These are phyloP conservation scores for Chloris gayana DNA, from an alignment of 176 grass and related monocot species.

Conservation along the genomic window DNA sequence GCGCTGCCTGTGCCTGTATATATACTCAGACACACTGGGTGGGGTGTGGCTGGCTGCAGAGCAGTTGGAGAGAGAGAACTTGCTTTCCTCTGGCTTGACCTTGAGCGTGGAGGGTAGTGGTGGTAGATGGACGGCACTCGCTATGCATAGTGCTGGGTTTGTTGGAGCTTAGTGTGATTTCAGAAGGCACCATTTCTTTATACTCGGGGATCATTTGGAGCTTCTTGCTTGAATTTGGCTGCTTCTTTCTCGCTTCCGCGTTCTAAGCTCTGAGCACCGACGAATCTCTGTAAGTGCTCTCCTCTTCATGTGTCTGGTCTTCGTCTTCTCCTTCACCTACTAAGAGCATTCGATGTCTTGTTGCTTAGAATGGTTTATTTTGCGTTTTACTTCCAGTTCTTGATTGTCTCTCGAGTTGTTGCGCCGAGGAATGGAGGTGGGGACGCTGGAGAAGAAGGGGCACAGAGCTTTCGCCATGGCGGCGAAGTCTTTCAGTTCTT, in stretches of 20 bases:
- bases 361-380: constrained; percentile 28
- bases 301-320: constrained; percentile 1
- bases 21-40: constrained; percentile 17
- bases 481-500: constrained; percentile 45
- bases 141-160: constrained; percentile 21
- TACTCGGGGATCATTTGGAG: constrained; percentile 52
- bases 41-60: constrained; percentile 45
- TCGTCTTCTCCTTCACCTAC: constrained; percentile 24
- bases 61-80: constrained; percentile 21
- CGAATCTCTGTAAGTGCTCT: constrained; percentile 46
- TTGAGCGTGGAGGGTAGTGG: constrained; percentile 16
- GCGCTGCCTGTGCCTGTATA: constrained; percentile 47
- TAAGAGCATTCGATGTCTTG: not conserved
- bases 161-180: constrained; percentile 49
- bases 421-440: constrained; percentile 51
- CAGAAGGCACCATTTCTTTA: constrained; percentile 47
- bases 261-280: constrained; percentile 35
- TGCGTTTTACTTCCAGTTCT: constrained; percentile 38
- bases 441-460: constrained; percentile 54
- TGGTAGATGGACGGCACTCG: constrained; percentile 31
- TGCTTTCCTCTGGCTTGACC: constrained; percentile 45
- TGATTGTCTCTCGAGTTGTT: constrained; percentile 16
- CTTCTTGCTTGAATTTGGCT: constrained; percentile 29
- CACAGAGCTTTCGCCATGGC: constrained; percentile 48
- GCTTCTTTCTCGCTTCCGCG: constrained; percentile 27